phyloP scores from a whole-genome alignment of 164 flowering plant genomes.

The Aristolochia californica region DNA sequence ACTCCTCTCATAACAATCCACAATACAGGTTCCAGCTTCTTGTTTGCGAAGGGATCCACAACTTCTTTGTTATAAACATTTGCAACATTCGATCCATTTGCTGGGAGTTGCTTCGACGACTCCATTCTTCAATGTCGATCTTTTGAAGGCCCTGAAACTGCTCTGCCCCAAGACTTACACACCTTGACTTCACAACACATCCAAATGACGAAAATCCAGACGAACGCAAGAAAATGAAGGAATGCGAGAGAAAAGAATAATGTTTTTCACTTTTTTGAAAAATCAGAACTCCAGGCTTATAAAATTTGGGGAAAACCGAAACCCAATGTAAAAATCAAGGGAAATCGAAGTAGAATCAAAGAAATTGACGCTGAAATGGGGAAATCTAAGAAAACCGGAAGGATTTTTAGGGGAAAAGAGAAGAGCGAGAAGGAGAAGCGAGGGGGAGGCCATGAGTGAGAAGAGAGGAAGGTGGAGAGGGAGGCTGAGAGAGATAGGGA shows the following conservation, averaged over 20 bases:
- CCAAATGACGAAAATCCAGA: neutral
- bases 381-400: too few relatives aligned
- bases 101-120: conserved; percentile 25
- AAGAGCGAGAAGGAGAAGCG: too few relatives aligned
- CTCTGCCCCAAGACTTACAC: conserved; percentile 75
- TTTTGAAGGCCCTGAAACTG: conserved; percentile 78
- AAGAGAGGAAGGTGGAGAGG: too few relatives aligned
- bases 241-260: neutral
- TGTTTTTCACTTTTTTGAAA: neutral
- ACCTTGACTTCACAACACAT: conserved; percentile 36
- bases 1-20: conserved; percentile 20
- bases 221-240: neutral
- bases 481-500: too few relatives aligned
- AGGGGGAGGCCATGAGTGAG: too few relatives aligned
- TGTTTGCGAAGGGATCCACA: conserved; percentile 49
- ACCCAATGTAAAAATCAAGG: too few relatives aligned
- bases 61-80: conserved; percentile 51
- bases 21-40: conserved; percentile 29
- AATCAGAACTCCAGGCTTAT: too few relatives aligned
- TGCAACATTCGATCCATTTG: conserved; percentile 43
- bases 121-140: conserved; percentile 83
- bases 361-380: too few relatives aligned
- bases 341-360: too few relatives aligned
- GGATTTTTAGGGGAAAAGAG: too few relatives aligned
- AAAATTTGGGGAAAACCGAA: too few relatives aligned